These are phyloP conservation scores for Saussurea involucrata DNA, from an alignment of 129 eudicot genomes.

Conservation along the genomic window DNA sequence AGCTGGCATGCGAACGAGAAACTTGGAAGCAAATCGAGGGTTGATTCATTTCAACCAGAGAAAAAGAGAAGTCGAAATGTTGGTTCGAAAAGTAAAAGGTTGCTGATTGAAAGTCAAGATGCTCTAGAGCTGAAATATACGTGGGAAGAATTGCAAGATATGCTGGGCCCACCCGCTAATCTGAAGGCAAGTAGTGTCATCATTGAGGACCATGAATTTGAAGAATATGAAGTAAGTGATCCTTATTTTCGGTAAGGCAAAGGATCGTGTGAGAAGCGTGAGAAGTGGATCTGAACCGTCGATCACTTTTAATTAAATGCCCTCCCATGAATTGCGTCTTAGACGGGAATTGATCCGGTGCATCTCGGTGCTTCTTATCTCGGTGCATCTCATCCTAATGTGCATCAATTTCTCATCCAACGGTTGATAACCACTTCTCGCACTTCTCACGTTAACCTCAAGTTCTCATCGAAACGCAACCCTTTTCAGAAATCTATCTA, in stretches of 20 bases:
- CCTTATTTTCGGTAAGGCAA: neutral
- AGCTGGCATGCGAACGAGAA: constrained; percentile 40
- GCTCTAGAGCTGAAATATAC: constrained; percentile 76
- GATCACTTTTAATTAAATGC: no score
- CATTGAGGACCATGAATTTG: constrained; percentile 82
- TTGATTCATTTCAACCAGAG: constrained; percentile 51
- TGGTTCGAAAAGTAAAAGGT: constrained; percentile 75
- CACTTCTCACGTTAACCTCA: no score
- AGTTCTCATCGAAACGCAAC: no score
- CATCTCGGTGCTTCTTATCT: no score
- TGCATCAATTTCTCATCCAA: no score
- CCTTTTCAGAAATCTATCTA: no score
- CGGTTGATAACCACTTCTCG: no score
- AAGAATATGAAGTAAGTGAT: constrained; percentile 78
- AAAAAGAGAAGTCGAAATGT: constrained; percentile 82
- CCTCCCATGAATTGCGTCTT: no score
- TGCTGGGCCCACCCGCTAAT: constrained; percentile 62
- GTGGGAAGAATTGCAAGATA: constrained; percentile 92
- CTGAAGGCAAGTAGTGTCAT: constrained; percentile 53
- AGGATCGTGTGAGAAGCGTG: no score
- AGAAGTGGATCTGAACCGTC: no score
- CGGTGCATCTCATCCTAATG: no score
- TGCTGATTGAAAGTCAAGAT: constrained; percentile 75
- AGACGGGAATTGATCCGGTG: no score
- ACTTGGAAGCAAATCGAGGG: constrained; percentile 33